Conservation (phyloP, 164 flowering plant genomes). For the Vitis labrusca region DNA sequence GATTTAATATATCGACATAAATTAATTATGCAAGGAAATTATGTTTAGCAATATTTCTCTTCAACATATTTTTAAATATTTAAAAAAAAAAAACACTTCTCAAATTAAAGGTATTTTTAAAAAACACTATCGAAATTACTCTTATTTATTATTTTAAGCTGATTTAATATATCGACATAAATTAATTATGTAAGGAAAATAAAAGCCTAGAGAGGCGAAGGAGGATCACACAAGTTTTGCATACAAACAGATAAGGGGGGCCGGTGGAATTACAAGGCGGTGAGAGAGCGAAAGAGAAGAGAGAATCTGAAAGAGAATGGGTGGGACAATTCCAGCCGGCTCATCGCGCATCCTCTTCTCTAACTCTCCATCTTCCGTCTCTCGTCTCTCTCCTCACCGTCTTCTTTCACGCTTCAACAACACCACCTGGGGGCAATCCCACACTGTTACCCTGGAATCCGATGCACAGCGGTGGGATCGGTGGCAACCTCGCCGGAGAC, state of each 20-base stretch:
- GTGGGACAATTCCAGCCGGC: conserved; percentile 10
- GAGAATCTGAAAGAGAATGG: conserved; percentile 2
- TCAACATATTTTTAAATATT: too few relatives aligned
- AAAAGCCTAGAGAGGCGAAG: too few relatives aligned
- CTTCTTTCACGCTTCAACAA: not conserved
- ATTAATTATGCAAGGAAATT: too few relatives aligned
- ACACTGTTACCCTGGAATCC: not conserved
- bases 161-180: too few relatives aligned
- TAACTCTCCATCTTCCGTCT: conserved; percentile 2
- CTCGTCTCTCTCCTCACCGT: not conserved
- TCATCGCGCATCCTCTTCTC: conserved; percentile 5
- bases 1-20: too few relatives aligned
- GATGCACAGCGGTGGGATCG: conserved; percentile 5
- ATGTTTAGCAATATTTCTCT: too few relatives aligned
- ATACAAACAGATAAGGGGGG: conserved; percentile 7
- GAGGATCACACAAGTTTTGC: conserved; percentile 12
- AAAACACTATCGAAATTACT: too few relatives aligned
- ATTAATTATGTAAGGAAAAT: too few relatives aligned
- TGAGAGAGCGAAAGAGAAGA: conserved; percentile 3
- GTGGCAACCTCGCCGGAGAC: not conserved
- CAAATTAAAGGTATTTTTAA: too few relatives aligned
- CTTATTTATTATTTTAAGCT: too few relatives aligned
- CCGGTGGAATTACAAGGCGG: not conserved
- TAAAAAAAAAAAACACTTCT: too few relatives aligned
- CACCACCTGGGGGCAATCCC: not conserved